Evolutionary conservation across 768 basidiomycete species (phyloP), one percentile per base, ranked within the genome.

Genomic region (Omphalotus guepiniiformis): DNA sequence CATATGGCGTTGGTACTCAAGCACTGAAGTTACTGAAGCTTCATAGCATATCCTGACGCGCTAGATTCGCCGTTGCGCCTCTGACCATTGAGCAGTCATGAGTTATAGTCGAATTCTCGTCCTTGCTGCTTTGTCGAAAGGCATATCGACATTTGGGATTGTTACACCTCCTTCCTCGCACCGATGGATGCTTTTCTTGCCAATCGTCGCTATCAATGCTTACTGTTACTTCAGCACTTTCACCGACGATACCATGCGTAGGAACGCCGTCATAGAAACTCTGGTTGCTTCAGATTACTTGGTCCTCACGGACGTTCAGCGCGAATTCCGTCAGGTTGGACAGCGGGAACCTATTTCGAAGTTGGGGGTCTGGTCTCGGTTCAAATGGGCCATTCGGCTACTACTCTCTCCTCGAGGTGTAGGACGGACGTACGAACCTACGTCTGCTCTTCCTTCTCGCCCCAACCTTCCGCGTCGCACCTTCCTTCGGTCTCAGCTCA

Each of bases 281-380:
- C 19, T 46, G 22, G 47, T 47, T 8, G 38, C 40, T n/a, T 48
- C 43, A n/a, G 53, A 54, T 23, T 54, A 32, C n/a, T 40, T 54
- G 22, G 30, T 54, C 26, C 53, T 55, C 38, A 55, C 53, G 9
- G 39, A 55, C 19, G 47, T 52, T 39, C 53, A 52, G 21, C 41
- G 39, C 18, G 47, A 52, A 34, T 30, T 52, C 16, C 39, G 26
- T 12, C 27, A 43, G n/a, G 16, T 32, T 19, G 53, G 48, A 12
- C 53, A 52, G 34, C 36, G 25, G 13, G 42, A 49, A 18, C n/a
- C 53, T 13, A 55, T 55, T 39, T 39, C 43, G 41, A 47, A 41
- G 18, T 22, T 39, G 13, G 23, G 42, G 4, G 38, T 55, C n/a
- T 40, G 35, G 50, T 12, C 23, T 16, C 50, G 53, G 4, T 23